Conservation (phyloP, 2,329 filamentous ascomycete species). For the Fusarium buxicola region DNA sequence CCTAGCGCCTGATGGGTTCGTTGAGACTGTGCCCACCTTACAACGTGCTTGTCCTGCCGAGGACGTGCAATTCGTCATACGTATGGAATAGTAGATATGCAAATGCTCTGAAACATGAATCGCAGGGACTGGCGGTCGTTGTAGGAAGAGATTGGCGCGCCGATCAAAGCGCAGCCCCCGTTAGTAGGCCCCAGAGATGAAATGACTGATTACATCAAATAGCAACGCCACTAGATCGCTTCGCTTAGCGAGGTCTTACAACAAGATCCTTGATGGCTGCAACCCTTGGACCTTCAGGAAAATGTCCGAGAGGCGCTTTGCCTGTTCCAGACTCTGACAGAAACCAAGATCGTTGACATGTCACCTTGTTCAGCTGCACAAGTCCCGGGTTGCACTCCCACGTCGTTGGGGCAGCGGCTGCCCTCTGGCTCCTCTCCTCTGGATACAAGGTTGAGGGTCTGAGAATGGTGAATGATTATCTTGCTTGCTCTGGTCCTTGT, state of each 20-base stretch:
- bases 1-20: neutral
- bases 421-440: neutral
- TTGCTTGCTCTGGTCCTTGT: neutral
- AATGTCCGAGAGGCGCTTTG: conserved; percentile 37
- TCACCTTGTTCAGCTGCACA: conserved; percentile 15
- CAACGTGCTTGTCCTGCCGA: neutral
- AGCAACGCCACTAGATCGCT: conserved; percentile 24
- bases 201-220: conserved; percentile 12
- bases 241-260: conserved; percentile 28
- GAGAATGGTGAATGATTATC: too few relatives aligned
- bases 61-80: too few relatives aligned
- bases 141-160: neutral
- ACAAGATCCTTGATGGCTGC: conserved; percentile 24
- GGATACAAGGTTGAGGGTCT: neutral
- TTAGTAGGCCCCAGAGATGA: conserved; percentile 6
- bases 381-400: neutral
- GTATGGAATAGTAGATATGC: neutral
- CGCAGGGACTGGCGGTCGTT: neutral
- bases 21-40: neutral
- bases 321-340: conserved; percentile 12
- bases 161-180: neutral
- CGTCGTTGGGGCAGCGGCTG: conserved; percentile 3
- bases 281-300: conserved; percentile 29
- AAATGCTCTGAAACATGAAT: neutral
- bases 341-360: conserved; percentile 11